Evolutionary conservation across 805 yeast genomes (phyloP).

Genomic region (Wickerhamomyces bovis): DNA sequence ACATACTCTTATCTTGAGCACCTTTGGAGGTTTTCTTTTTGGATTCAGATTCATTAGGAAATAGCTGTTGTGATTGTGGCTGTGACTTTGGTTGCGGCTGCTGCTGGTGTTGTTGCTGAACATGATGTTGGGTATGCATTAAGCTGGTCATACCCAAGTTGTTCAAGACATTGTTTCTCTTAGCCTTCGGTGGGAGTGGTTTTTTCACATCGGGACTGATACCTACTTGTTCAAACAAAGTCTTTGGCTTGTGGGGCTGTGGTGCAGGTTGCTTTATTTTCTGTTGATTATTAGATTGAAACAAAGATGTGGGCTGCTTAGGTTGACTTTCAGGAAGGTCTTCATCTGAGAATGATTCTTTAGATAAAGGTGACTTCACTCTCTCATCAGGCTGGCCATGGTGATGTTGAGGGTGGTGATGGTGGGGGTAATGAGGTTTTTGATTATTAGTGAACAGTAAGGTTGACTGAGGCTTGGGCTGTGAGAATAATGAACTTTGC

Average conservation of each 20-base stretch:
- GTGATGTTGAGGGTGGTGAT: background rate
- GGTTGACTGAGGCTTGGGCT: background rate
- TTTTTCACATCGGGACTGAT: constrained; percentile 20
- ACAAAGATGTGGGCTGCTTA: constrained; percentile 6
- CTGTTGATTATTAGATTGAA: constrained; percentile 4
- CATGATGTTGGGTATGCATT: constrained; percentile 4
- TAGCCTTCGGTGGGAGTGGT: constrained; percentile 6
- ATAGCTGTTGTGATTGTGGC: constrained; percentile 3
- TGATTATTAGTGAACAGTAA: constrained; percentile 4
- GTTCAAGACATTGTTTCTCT: constrained; percentile 21
- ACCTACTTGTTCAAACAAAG: constrained; percentile 22
- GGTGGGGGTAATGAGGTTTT: background rate
- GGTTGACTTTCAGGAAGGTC: constrained; percentile 2
- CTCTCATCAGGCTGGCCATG: constrained; percentile 8
- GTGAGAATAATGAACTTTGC: background rate
- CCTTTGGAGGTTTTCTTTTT: constrained; percentile 9
- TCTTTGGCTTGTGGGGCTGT: constrained; percentile 4
- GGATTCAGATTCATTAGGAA: background rate
- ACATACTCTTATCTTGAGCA: constrained; percentile 22
- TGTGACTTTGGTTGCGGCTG: background rate
- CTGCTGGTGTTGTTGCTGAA: background rate
- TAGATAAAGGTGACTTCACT: constrained; percentile 21
- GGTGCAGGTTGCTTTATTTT: constrained; percentile 2
- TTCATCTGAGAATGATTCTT: constrained; percentile 9
- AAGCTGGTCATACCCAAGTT: constrained; percentile 24